Percentiles rank a stretch among this genome's conserved stretches.
These are phyloP conservation scores for Scedosporium apiospermum DNA, from an alignment of 2,329 filamentous ascomycete species.

Conservation along the genomic window DNA sequence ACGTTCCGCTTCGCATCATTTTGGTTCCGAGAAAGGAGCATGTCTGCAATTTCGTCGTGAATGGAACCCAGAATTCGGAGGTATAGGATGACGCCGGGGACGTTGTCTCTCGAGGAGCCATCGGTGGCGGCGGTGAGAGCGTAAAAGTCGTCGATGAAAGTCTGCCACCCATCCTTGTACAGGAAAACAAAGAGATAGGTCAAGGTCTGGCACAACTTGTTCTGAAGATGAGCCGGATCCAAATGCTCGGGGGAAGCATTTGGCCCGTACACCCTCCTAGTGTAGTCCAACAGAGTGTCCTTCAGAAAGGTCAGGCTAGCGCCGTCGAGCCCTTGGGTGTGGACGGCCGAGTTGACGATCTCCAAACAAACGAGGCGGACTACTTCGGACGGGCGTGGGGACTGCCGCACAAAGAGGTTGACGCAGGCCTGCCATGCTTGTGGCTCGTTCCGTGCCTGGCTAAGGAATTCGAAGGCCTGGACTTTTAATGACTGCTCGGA, in stretches of 20 bases:
- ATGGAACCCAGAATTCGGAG: conserved; percentile 80
- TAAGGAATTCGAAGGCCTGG: conserved; percentile 74
- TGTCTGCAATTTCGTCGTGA: conserved; percentile 95
- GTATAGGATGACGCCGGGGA: conserved; percentile 72
- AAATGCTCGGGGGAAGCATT: conserved; percentile 44
- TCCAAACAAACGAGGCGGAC: conserved; percentile 85
- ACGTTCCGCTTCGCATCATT: conserved; percentile 78
- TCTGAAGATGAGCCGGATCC: conserved; percentile 75
- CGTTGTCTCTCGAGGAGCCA: conserved; percentile 56
- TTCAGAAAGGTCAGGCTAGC: conserved; percentile 67
- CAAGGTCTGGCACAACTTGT: conserved; percentile 92
- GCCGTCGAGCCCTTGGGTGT: conserved; percentile 65
- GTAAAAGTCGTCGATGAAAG: conserved; percentile 85
- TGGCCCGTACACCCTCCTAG: conserved; percentile 63
- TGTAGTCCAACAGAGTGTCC: conserved; percentile 72
- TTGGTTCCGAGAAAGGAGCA: conserved; percentile 68
- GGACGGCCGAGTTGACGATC: conserved; percentile 84
- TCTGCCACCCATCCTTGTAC: conserved; percentile 79
- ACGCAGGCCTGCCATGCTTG: conserved; percentile 88
- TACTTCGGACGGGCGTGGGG: conserved; percentile 66
- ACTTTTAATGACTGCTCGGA: conserved; percentile 66
- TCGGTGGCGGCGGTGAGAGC: conserved; percentile 58
- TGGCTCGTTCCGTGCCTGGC: conserved; percentile 70
- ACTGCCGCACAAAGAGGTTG: conserved; percentile 66
- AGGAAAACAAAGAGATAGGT: conserved; percentile 86